Evolutionary conservation across 2,329 filamentous ascomycete species (phyloP).

Genomic region (Ophiocordyceps robertsii): DNA sequence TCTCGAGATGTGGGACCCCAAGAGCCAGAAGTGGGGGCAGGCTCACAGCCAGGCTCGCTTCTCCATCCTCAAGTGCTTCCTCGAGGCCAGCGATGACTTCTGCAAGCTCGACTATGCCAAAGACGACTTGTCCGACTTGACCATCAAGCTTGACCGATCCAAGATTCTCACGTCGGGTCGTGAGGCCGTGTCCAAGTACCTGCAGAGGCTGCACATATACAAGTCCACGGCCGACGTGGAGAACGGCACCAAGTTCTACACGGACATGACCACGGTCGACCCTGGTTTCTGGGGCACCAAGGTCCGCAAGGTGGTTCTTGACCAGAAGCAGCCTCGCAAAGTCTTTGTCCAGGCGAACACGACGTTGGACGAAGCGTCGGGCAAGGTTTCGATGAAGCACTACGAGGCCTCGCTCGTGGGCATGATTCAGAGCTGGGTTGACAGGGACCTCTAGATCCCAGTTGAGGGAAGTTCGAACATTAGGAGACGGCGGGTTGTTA

Average conservation of each 20-base stretch:
- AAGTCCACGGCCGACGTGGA: constrained; percentile 80
- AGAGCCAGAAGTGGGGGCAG: constrained; percentile 83
- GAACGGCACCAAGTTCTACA: constrained; percentile 66
- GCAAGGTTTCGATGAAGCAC: constrained; percentile 65
- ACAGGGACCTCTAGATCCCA: constrained; percentile 33
- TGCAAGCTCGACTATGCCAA: constrained; percentile 63
- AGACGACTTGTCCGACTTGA: constrained; percentile 67
- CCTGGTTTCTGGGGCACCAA: constrained; percentile 71
- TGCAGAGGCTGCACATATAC: constrained; percentile 87
- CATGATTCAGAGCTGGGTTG: constrained; percentile 71
- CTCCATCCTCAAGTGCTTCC: constrained; percentile 73
- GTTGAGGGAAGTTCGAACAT: too few species aligned
- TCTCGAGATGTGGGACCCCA: constrained; percentile 90
- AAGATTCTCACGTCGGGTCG: constrained; percentile 79
- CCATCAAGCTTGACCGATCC: constrained; percentile 67
- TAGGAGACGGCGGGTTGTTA: too few species aligned
- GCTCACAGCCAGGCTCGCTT: constrained; percentile 85
- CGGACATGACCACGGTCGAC: constrained; percentile 70
- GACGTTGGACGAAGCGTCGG: constrained; percentile 50
- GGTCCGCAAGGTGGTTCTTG: constrained; percentile 61
- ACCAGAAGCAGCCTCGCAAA: constrained; percentile 71
- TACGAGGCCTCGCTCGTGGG: constrained; percentile 73
- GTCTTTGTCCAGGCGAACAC: constrained; percentile 95
- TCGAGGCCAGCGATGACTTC: constrained; percentile 76
- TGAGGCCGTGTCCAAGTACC: constrained; percentile 71